Conservation (phyloP, 2,329 filamentous ascomycete genomes). For the Xylaria sp. region DNA sequence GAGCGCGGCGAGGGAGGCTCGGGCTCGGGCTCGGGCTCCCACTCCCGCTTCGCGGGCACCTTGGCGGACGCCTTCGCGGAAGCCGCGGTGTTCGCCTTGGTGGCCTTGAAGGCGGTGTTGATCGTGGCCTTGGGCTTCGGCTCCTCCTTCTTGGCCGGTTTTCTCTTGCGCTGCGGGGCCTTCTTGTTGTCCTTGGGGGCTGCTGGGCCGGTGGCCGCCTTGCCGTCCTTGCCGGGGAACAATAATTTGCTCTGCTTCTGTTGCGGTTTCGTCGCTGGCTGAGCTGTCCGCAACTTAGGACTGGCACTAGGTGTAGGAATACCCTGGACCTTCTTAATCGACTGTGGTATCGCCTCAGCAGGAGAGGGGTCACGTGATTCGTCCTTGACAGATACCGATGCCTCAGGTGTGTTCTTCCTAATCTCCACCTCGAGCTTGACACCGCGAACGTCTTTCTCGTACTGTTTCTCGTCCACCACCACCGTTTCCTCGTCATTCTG, state of each 20-base stretch:
- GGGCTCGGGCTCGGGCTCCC: slow-evolving; percentile 22
- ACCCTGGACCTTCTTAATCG: slow-evolving; percentile 47
- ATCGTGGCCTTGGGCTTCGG: slow-evolving; percentile 41
- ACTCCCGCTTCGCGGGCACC: slow-evolving; percentile 31
- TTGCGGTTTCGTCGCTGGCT: slow-evolving; percentile 45
- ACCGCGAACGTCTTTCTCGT: slow-evolving; percentile 44
- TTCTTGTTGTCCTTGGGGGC: slow-evolving; percentile 42
- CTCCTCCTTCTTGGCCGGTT: slow-evolving; percentile 47
- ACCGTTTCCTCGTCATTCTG: slow-evolving; percentile 53
- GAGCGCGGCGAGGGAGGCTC: slow-evolving; percentile 14
- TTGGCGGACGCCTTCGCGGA: slow-evolving; percentile 30
- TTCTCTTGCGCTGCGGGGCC: slow-evolving; percentile 39
- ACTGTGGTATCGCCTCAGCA: slow-evolving; percentile 42
- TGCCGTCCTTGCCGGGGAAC: slow-evolving; percentile 40
- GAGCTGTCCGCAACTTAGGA: slow-evolving; percentile 49
- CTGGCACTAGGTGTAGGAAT: slow-evolving; percentile 63
- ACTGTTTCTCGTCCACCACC: slow-evolving; percentile 47
- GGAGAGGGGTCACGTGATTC: slow-evolving; percentile 31
- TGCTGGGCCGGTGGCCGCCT: slow-evolving; percentile 28
- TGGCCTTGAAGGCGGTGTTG: slow-evolving; percentile 36
- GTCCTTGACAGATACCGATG: slow-evolving; percentile 22
- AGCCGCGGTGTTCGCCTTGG: slow-evolving; percentile 23
- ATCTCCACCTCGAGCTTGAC: slow-evolving; percentile 49
- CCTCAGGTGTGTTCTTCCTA: slow-evolving; percentile 32
- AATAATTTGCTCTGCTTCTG: slow-evolving; percentile 56